Evolutionary conservation across 1,284 basidiomycete genomes (phyloP).

Genomic region (Leccinum ponderosum): DNA sequence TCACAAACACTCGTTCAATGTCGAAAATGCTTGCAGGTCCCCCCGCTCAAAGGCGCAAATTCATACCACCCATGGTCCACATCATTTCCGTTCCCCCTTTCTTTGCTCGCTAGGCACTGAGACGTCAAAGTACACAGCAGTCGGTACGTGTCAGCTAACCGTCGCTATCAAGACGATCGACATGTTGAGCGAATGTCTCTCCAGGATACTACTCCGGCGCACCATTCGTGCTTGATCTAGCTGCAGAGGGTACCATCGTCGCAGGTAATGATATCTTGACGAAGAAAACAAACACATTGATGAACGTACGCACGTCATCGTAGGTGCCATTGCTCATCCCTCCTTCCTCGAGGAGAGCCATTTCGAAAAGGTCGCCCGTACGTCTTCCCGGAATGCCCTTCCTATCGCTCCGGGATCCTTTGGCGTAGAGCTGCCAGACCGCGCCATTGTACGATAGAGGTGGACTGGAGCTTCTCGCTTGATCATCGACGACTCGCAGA

Average conservation of each 20-base stretch:
- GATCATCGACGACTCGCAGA: conserved; percentile 28
- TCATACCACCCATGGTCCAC: background rate
- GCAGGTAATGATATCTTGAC: conserved; percentile 36
- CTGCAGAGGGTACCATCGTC: conserved; percentile 42
- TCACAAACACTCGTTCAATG: conserved; percentile 13
- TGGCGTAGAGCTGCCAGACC: too few species aligned
- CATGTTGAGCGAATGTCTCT: background rate
- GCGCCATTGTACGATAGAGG: conserved; percentile 28
- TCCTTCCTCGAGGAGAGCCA: conserved; percentile 53
- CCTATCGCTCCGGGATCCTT: background rate
- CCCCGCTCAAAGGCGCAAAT: conserved; percentile 5
- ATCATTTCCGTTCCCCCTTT: background rate
- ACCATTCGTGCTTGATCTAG: conserved; percentile 47
- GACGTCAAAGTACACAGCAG: conserved; percentile 34
- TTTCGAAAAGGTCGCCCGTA: conserved; percentile 48
- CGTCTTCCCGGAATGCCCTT: conserved; percentile 16
- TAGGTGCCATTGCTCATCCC: conserved; percentile 56
- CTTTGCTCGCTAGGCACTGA: conserved; percentile 13
- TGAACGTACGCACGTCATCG: background rate
- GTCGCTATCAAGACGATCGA: too few species aligned
- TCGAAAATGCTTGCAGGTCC: conserved; percentile 40
- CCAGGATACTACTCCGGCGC: conserved; percentile 60
- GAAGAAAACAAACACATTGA: background rate
- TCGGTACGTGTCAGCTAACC: conserved; percentile 31
- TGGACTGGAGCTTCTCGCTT: conserved; percentile 23